Percentiles rank a stretch among this genome's conserved stretches.
These are phyloP conservation scores for Linnemannia elongata DNA, from an alignment of 192 early-diverging fungal species.

Conservation along the genomic window DNA sequence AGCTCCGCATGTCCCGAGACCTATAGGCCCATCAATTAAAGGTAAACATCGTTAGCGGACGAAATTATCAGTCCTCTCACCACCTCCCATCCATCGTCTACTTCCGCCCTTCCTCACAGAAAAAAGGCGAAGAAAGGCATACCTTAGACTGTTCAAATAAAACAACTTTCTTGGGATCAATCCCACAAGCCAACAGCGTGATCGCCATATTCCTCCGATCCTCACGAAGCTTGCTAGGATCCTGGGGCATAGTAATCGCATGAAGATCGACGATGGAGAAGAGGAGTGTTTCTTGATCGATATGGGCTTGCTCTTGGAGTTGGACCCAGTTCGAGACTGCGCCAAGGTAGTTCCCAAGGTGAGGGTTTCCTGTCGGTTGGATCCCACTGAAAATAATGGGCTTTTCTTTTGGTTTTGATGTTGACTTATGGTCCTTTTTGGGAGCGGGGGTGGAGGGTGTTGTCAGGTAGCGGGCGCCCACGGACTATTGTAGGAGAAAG, in stretches of 20 bases:
- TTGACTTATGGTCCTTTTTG: not conserved
- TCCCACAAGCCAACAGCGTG: slow-evolving; percentile 85
- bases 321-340: slow-evolving; percentile 88
- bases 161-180: slow-evolving; percentile 77
- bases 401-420: slow-evolving; percentile 20
- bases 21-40: slow-evolving; percentile 5
- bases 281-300: slow-evolving; percentile 59
- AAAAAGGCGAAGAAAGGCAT: not conserved
- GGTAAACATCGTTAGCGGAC: not conserved
- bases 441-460: not conserved
- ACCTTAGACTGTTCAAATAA: slow-evolving; percentile 91
- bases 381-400: slow-evolving; percentile 85
- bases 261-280: slow-evolving; percentile 94
- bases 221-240: slow-evolving; percentile 72
- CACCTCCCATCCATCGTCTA: not conserved
- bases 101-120: not conserved
- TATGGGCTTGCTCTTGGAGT: slow-evolving; percentile 69
- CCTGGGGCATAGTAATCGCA: slow-evolving; percentile 83
- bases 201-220: slow-evolving; percentile 82
- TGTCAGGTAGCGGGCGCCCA: not conserved
- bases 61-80: not conserved
- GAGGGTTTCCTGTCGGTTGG: slow-evolving; percentile 94
- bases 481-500: not conserved
- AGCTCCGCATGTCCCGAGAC: slow-evolving; percentile 85
- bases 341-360: slow-evolving; percentile 96